Evolutionary conservation across 768 basidiomycete species (phyloP), one percentile per base, ranked within the genome.

Genomic region (Goffeauzyma gilvescens): DNA sequence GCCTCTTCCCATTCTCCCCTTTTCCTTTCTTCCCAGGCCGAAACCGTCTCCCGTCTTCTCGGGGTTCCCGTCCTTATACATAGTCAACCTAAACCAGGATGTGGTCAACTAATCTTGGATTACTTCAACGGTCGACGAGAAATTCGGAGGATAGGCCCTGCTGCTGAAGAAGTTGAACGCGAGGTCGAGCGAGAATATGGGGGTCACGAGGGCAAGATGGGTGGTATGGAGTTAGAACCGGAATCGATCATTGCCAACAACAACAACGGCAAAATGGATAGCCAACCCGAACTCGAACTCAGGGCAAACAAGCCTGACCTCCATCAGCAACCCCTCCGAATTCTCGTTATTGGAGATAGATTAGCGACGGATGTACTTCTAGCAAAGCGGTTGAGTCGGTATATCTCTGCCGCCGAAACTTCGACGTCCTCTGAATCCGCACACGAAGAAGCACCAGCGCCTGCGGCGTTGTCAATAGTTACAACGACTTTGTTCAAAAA

Each of bases 281-380:
- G n/a, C n/a, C n/a, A n/a, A n/a, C n/a, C n/a, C n/a, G n/a, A n/a
- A n/a, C n/a, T n/a, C n/a, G n/a, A n/a, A n/a, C n/a, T n/a, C n/a
- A n/a, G n/a, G n/a, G n/a, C n/a, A n/a, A n/a, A n/a, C n/a, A n/a
- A n/a, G n/a, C n/a, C n/a, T n/a, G n/a, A n/a, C n/a, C n/a, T n/a
- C n/a, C 15, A 48, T 14, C 50, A 50, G 26, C 47, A 49, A n/a
- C 38, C 42, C 9, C 44, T 60, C 23, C 41, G 54, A 73, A 79
- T 93, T 32, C 66, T 95, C 43, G 64, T 95, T 28, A 77, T 98
- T 10, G 90, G 90, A 0, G 90, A 98, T 66, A 73, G 90, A 9
- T 65, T 95, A 39, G 80, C 93, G 54, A 98, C 90, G 0, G 90
- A 98, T 59, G 66, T 87, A 14, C 72, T 95, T 40, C 68, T 95